Evolutionary conservation across 78 protist species (phyloP).

Genomic region (Dictyostelium intermedium): DNA sequence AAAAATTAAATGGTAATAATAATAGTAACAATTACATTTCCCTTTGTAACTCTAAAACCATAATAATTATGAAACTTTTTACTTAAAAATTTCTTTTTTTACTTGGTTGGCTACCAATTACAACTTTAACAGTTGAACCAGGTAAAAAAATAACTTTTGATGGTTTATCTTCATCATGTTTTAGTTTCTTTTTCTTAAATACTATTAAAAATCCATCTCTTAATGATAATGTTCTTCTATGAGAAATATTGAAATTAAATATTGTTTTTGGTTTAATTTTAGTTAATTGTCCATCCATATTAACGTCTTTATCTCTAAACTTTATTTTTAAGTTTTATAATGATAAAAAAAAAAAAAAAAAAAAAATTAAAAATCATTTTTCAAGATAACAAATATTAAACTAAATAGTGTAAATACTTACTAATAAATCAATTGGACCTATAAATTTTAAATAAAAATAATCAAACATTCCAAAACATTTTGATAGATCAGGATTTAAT

Average conservation of each 20-base stretch:
- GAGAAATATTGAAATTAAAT: constrained; percentile 18
- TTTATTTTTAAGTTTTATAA: too few relatives aligned
- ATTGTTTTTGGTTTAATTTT: constrained; percentile 32
- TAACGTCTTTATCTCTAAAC: background rate
- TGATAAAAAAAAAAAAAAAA: background rate
- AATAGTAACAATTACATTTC: background rate
- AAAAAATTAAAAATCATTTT: background rate
- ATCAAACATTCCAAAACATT: constrained; percentile 78
- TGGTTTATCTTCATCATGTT: constrained; percentile 23
- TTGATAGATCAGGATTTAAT: background rate
- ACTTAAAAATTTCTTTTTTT: constrained; percentile 1
- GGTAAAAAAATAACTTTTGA: constrained; percentile 27
- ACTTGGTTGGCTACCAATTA: background rate
- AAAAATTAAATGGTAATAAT: background rate
- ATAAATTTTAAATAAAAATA: constrained; percentile 33
- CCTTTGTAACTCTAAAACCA: constrained; percentile 29
- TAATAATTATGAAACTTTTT: background rate
- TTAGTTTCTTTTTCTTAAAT: background rate
- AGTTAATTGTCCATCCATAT: constrained; percentile 20
- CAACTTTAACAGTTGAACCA: constrained; percentile 47
- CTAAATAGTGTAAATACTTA: background rate
- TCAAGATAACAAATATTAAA: background rate
- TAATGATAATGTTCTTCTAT: constrained; percentile 17
- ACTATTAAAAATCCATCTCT: constrained; percentile 53
- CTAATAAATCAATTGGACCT: constrained; percentile 32